phyloP scores from a whole-genome alignment of 345 rosid species.

The Murraya koenigii region DNA sequence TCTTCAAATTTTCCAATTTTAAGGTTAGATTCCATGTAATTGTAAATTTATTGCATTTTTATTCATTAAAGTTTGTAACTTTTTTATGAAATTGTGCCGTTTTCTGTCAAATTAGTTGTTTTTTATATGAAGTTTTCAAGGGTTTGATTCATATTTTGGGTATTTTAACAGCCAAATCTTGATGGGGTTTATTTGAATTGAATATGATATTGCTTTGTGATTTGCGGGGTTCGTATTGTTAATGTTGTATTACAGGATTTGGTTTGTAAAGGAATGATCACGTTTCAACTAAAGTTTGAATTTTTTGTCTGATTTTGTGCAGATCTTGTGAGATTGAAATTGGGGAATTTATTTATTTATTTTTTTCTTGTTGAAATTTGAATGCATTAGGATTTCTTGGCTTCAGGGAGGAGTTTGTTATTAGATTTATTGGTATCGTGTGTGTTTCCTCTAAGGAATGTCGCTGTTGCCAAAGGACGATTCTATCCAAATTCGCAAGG shows the following conservation, averaged over 20 bases:
- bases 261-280: not conserved
- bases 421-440: not conserved
- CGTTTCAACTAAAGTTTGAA: not conserved
- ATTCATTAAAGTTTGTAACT: not conserved
- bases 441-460: constrained; percentile 32
- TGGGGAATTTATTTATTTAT: not conserved
- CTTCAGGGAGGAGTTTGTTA: not conserved
- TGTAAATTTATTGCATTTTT: not conserved
- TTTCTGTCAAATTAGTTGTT: not conserved
- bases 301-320: constrained; percentile 11
- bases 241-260: not conserved
- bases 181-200: not conserved
- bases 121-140: not conserved
- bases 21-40: constrained; percentile 11
- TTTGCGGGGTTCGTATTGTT: not conserved
- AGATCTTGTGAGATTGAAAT: constrained; percentile 12
- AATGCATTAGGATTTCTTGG: not conserved
- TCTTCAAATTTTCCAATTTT: not conserved
- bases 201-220: not conserved
- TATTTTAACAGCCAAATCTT: not conserved
- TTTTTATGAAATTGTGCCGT: not conserved
- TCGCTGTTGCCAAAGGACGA: constrained; percentile 62
- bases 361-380: not conserved
- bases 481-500: constrained; percentile 77
- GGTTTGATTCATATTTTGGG: constrained; percentile 1